Percentiles rank a stretch among this genome's conserved stretches.
phyloP scores from a whole-genome alignment of 2,329 filamentous ascomycete genomes.

The Verticillium nubilum region DNA sequence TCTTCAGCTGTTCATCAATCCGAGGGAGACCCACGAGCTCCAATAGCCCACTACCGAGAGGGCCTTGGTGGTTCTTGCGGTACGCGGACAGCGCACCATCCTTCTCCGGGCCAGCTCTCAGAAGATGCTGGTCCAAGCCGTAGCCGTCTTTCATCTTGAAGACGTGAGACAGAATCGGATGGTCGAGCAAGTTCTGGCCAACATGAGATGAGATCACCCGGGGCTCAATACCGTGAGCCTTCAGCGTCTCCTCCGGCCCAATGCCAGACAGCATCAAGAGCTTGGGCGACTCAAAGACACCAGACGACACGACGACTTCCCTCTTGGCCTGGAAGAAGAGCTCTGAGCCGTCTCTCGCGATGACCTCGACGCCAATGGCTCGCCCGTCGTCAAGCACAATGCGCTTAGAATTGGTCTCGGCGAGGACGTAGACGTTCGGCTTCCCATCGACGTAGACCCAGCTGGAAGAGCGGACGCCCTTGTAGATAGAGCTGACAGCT shows the following conservation, averaged over 20 bases:
- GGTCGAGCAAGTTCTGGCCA: conserved; percentile 59
- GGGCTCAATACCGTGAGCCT: conserved; percentile 45
- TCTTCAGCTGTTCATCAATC: conserved; percentile 48
- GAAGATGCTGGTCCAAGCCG: conserved; percentile 32
- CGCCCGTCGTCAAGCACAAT: conserved; percentile 44
- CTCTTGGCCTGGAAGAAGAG: conserved; percentile 39
- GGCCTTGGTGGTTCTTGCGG: conserved; percentile 29
- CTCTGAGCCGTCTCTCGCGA: conserved; percentile 28
- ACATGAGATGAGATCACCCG: conserved; percentile 55
- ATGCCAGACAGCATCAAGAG: conserved; percentile 61
- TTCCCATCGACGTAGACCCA: conserved; percentile 46
- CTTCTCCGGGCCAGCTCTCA: conserved; percentile 28
- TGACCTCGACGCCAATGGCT: conserved; percentile 40
- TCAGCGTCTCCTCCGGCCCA: conserved; percentile 47
- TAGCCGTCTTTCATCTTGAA: conserved; percentile 37
- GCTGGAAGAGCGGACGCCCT: conserved; percentile 47
- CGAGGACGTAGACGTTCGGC: conserved; percentile 48
- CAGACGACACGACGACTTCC: conserved; percentile 43
- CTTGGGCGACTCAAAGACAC: conserved; percentile 59
- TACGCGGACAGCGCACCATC: conserved; percentile 29
- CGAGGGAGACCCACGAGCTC: conserved; percentile 51
- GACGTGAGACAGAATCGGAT: conserved; percentile 47
- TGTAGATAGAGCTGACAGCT: conserved; percentile 51
- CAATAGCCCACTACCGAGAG: conserved; percentile 33
- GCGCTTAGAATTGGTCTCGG: conserved; percentile 42